phyloP scores from a whole-genome alignment of 2,329 filamentous ascomycete genomes.

The Nemania sp. region DNA sequence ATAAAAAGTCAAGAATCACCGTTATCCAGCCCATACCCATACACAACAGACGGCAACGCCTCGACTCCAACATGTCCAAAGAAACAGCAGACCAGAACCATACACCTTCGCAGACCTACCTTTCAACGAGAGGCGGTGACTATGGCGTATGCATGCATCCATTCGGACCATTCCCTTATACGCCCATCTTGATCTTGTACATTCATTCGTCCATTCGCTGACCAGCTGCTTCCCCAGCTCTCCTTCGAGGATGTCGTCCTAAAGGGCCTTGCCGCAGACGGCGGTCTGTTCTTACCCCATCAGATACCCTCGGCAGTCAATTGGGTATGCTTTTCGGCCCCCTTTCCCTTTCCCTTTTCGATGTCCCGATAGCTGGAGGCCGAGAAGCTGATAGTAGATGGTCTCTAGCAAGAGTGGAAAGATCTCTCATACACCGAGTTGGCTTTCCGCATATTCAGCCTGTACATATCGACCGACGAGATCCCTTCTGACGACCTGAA shows the following conservation, averaged over 20 bases:
- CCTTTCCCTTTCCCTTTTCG: no score
- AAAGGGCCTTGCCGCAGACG: constrained; percentile 84
- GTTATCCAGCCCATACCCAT: background rate
- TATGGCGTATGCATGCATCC: constrained; percentile 24
- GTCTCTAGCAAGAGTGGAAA: constrained; percentile 68
- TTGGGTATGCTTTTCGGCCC: constrained; percentile 45
- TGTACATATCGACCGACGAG: constrained; percentile 84
- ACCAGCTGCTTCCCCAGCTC: constrained; percentile 55
- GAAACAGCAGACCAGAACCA: constrained; percentile 23
- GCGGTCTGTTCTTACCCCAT: constrained; percentile 88
- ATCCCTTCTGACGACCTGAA: constrained; percentile 81
- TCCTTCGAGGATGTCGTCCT: constrained; percentile 91
- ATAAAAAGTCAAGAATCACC: background rate
- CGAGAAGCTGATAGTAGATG: background rate
- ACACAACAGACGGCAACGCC: background rate
- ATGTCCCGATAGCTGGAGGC: no score
- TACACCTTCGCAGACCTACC: constrained; percentile 25
- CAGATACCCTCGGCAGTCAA: constrained; percentile 64
- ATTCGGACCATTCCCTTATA: no score
- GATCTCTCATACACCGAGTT: constrained; percentile 80
- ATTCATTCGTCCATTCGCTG: background rate
- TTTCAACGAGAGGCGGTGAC: constrained; percentile 27
- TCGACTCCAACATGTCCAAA: constrained; percentile 19
- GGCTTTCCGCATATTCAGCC: constrained; percentile 80
- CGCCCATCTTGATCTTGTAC: background rate